Conservation (phyloP, 257 asterid species). For the Cynanchum wilfordii region DNA sequence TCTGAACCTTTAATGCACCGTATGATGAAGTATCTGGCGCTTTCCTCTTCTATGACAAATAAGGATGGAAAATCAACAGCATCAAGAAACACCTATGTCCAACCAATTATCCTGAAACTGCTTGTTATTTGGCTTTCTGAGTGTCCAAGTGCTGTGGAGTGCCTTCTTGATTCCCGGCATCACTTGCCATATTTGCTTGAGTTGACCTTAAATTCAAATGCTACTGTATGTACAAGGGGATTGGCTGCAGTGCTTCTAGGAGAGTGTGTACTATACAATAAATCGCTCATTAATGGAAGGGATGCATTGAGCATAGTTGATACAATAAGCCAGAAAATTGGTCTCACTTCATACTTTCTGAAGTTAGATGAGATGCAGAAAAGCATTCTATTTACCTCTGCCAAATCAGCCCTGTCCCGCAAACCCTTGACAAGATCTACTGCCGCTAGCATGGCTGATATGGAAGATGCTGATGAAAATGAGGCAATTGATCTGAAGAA, state of each 20-base stretch:
- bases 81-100: constrained; percentile 40
- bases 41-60: constrained; percentile 64
- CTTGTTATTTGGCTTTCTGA: constrained; percentile 72
- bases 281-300: constrained; percentile 43
- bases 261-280: constrained; percentile 62
- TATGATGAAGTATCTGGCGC: constrained; percentile 82
- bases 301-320: constrained; percentile 69
- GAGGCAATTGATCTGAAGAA: constrained; percentile 48
- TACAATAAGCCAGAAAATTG: constrained; percentile 72
- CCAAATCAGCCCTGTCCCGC: constrained; percentile 50
- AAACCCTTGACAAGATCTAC: constrained; percentile 75
- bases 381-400: constrained; percentile 58
- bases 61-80: constrained; percentile 59
- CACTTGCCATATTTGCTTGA: constrained; percentile 85
- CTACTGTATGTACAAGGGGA: constrained; percentile 59
- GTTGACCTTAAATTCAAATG: constrained; percentile 54
- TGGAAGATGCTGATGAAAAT: constrained; percentile 65
- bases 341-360: constrained; percentile 62
- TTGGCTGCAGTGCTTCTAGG: constrained; percentile 77
- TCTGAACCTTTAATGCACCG: constrained; percentile 89
- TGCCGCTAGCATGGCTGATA: constrained; percentile 83
- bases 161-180: constrained; percentile 80
- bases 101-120: constrained; percentile 75
- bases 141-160: constrained; percentile 79
- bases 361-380: constrained; percentile 81